Conservation (phyloP, 1,139 yeast species). For the Yamadazyma dushanensis region DNA sequence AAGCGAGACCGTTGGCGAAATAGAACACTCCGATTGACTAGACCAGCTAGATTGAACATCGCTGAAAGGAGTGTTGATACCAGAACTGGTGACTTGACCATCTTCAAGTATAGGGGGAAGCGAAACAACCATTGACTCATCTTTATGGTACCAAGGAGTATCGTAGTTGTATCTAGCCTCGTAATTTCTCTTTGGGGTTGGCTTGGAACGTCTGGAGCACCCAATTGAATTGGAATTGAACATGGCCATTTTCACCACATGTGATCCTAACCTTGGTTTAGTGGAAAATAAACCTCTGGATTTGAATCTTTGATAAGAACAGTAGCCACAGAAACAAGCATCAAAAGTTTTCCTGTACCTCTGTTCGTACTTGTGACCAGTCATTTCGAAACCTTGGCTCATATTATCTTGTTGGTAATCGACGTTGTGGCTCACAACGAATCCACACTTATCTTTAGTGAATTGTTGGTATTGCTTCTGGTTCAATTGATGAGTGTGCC, state of each 20-base stretch:
- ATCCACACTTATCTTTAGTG: slow-evolving; percentile 15
- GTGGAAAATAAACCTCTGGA: slow-evolving; percentile 7
- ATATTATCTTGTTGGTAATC: slow-evolving; percentile 14
- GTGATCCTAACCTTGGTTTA: background rate
- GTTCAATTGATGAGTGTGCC: slow-evolving; percentile 42
- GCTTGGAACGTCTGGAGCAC: no score
- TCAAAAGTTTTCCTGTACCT: slow-evolving; percentile 14
- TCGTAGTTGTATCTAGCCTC: slow-evolving; percentile 1
- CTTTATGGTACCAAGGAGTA: slow-evolving; percentile 1
- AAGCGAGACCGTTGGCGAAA: background rate
- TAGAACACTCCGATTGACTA: background rate
- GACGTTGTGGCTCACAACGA: slow-evolving; percentile 18
- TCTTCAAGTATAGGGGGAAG: slow-evolving; percentile 3
- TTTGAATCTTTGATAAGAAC: slow-evolving; percentile 11
- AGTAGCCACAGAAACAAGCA: slow-evolving; percentile 19
- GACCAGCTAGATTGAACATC: background rate
- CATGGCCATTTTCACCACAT: background rate
- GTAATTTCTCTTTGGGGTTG: no score
- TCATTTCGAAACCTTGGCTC: slow-evolving; percentile 11
- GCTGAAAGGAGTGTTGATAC: background rate
- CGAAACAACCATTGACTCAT: background rate
- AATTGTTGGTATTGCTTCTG: slow-evolving; percentile 24
- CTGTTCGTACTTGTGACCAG: slow-evolving; percentile 10
- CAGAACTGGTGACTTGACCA: background rate
- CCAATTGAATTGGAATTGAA: background rate